These are phyloP conservation scores for Chlorella sp. DNA, from an alignment of 139 green algal species.

Conservation along the genomic window DNA sequence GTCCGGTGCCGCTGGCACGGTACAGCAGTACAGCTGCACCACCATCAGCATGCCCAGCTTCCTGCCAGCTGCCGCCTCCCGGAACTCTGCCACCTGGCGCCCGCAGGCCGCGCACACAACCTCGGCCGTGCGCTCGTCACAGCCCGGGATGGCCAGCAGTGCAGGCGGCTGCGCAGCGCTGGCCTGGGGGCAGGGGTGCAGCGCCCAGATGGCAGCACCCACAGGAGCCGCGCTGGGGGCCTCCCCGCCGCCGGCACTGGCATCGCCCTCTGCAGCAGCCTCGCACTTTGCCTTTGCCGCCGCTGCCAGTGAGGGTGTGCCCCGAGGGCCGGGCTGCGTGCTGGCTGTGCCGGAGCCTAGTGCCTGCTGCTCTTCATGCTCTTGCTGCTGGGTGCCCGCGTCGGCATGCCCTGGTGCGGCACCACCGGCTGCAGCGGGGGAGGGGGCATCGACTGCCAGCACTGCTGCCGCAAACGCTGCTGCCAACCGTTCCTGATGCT, in stretches of 20 bases:
- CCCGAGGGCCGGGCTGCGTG: not conserved
- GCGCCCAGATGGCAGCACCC: constrained; percentile 7
- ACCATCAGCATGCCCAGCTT: constrained; percentile 62
- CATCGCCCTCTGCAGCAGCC: not conserved
- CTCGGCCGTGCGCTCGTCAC: constrained; percentile 4
- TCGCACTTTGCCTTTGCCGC: not conserved
- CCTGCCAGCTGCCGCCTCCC: not conserved
- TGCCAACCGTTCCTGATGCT: not conserved
- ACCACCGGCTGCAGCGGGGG: not conserved
- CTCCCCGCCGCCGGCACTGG: not conserved
- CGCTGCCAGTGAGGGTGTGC: not conserved
- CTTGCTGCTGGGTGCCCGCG: not conserved
- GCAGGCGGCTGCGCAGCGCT: not conserved
- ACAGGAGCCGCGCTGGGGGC: not conserved
- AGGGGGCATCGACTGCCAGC: not conserved
- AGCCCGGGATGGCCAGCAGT: constrained; percentile 25
- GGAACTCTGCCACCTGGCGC: constrained; percentile 9
- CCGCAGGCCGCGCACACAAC: constrained; percentile 36
- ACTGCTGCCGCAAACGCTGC: not conserved
- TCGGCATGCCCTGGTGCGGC: not conserved
- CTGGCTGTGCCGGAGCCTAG: not conserved
- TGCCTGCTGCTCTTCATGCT: not conserved
- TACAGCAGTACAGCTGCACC: constrained; percentile 37
- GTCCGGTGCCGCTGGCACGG: not conserved
- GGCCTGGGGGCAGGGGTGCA: constrained; percentile 16